These are phyloP conservation scores for Achlya hypogyna DNA, from an alignment of 352 stramenopile genomes.

Conservation along the genomic window DNA sequence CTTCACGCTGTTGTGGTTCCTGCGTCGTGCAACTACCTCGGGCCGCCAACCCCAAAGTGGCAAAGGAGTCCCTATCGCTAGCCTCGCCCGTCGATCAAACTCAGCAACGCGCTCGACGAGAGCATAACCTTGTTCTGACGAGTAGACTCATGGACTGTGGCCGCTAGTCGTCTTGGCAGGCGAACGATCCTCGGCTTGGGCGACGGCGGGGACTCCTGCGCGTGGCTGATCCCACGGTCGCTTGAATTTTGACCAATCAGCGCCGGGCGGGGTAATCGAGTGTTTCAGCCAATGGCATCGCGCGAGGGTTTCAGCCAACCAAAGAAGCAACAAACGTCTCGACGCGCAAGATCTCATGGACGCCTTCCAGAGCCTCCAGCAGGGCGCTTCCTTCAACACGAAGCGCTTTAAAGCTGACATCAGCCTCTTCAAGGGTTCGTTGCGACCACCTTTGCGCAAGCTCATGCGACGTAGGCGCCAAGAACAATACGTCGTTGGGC, in stretches of 20 bases:
- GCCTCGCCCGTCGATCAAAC: no score
- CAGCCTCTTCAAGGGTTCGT: constrained; percentile 7
- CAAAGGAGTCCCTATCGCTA: no score
- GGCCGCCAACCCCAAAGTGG: no score
- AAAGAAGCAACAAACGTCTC: background rate
- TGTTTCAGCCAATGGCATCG: background rate
- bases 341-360: background rate
- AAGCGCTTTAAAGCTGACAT: constrained; percentile 13
- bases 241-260: background rate
- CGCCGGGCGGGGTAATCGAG: background rate
- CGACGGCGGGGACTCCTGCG: no score
- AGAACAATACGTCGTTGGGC: background rate
- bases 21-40: no score
- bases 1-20: no score
- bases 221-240: no score
- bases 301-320: constrained; percentile 1
- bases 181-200: no score
- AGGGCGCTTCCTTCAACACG: constrained; percentile 11
- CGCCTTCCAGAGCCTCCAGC: constrained; percentile 9
- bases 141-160: no score
- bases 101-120: no score
- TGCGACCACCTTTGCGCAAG: background rate
- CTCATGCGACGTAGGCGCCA: background rate
- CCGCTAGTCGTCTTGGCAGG: no score
- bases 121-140: no score